A percentile compares a stretch with the other conserved stretches of the same genome.
These are phyloP conservation scores for Solanum tarapatanum DNA, from an alignment of 257 asterid genomes.

Conservation along the genomic window DNA sequence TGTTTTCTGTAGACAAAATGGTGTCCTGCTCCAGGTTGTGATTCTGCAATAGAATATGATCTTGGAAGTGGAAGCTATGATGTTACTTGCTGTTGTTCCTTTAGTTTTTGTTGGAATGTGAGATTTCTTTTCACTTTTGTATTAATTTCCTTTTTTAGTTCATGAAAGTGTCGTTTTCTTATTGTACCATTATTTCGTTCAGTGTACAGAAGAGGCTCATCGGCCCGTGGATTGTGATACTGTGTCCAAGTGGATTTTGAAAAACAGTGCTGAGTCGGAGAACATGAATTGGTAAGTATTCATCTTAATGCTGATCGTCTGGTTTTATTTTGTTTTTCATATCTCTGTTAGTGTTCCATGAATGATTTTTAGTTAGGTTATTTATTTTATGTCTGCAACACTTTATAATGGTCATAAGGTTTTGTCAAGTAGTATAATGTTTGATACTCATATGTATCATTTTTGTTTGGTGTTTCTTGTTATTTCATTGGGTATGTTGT, in stretches of 20 bases:
- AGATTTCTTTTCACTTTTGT: slow-evolving; percentile 25
- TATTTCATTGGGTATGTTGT: not conserved
- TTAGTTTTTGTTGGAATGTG: slow-evolving; percentile 98
- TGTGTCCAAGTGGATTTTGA: slow-evolving; percentile 86
- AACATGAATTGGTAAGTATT: slow-evolving; percentile 87
- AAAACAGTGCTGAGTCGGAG: slow-evolving; percentile 97
- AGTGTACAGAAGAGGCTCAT: slow-evolving; percentile 99
- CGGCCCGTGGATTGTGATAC: slow-evolving; percentile 96
- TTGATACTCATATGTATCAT: not conserved
- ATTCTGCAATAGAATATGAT: slow-evolving; percentile 76
- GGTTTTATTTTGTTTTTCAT: not conserved
- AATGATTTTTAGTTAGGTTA: not conserved
- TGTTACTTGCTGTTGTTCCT: slow-evolving; percentile 81
- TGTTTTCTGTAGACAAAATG: slow-evolving; percentile 67
- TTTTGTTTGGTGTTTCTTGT: not conserved
- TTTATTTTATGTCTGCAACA: not conserved
- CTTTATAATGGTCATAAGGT: not conserved
- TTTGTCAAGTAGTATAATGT: not conserved
- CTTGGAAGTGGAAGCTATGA: slow-evolving; percentile 93
- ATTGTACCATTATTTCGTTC: slow-evolving; percentile 14
- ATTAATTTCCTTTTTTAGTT: not conserved
- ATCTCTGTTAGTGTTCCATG: not conserved
- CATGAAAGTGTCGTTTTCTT: not conserved
- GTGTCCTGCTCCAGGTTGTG: slow-evolving; percentile 99
- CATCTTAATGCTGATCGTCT: not conserved